Evolutionary conservation across 805 yeast genomes (phyloP), one percentile per base, ranked within the genome.

Genomic region (Teunomyces funiuensis): DNA sequence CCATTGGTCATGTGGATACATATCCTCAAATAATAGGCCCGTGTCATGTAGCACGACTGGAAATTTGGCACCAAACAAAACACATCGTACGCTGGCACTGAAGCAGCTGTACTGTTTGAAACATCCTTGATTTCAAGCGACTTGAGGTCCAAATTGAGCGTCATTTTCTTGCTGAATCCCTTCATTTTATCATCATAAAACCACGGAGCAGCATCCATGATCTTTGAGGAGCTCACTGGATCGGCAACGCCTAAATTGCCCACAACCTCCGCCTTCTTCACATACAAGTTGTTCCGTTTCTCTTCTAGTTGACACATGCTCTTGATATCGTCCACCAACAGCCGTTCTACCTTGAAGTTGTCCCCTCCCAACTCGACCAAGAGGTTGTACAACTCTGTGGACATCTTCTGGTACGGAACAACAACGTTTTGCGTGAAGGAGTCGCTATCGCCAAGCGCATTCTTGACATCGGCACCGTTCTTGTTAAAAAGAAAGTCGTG

Each of bases 11-110:
- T 40, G 10, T 33, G 37, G 13, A 65, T 13, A 18, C 41, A 27
- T 2, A 61, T 38, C 36, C 53, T 54, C 10, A 67, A 37, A 40
- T 64, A 64, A 46, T 69, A 69, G 28, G 64, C 33, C 28, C 74
- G 47, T 1, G 59, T 55, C 44, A 63, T 33, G 36, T 51, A 48
- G 44, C 74, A 68, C 22, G 59, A 52, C 44, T 69, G 74, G 51
- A 69, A 69, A 40, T 58, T 57, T 11, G 74, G 73, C 20, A 65
- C 66, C 29, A 69, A 51, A 29, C 57, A 54, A 39, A 57, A 63
- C 14, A 45, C 39, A 37, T 66, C 64, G 25, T 45, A 61, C 2
- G 52, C 45, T 4, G 23, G 18, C 3, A 25, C 28, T 5, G 23
- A 20, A 7, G 3, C 13, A 2, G n/a, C 9, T 27, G 28, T 42